phyloP scores from a whole-genome alignment of 495 filamentous ascomycete species.

The Neurospora sp. region DNA sequence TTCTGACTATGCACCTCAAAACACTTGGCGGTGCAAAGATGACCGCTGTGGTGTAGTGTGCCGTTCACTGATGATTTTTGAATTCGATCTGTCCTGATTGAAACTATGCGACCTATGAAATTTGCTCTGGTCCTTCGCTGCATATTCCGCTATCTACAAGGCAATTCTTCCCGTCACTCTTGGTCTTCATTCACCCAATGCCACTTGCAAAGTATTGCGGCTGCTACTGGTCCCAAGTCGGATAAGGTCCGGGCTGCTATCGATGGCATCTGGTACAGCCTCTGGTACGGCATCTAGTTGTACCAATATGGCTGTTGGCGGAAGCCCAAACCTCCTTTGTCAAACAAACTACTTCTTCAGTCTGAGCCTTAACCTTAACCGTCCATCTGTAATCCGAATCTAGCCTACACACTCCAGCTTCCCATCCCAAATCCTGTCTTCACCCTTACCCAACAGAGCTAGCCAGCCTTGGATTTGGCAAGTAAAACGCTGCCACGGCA shows the following conservation, averaged over 20 bases:
- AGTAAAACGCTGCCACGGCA: constrained; percentile 51
- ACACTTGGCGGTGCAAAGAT: background rate
- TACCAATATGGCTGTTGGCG: background rate
- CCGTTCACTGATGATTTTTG: background rate
- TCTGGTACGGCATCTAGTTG: background rate
- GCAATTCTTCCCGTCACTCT: background rate
- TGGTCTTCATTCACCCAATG: background rate
- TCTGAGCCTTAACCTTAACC: background rate
- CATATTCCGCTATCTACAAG: background rate
- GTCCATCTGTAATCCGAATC: background rate
- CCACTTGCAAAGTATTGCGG: background rate
- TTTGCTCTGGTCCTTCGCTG: background rate
- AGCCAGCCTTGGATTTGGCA: constrained; percentile 40
- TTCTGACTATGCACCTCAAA: background rate
- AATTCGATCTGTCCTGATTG: background rate
- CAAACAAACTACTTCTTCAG: background rate
- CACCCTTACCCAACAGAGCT: constrained; percentile 15
- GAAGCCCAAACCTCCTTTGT: background rate
- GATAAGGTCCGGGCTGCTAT: background rate
- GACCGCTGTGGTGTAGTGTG: background rate
- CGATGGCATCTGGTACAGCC: background rate
- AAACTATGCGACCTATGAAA: background rate
- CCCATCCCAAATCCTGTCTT: background rate
- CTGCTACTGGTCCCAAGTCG: background rate
- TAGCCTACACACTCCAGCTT: background rate